Percentiles rank a stretch among this genome's conserved stretches.
phyloP scores from a whole-genome alignment of 148 eudicot species.

The Camellia japonica region DNA sequence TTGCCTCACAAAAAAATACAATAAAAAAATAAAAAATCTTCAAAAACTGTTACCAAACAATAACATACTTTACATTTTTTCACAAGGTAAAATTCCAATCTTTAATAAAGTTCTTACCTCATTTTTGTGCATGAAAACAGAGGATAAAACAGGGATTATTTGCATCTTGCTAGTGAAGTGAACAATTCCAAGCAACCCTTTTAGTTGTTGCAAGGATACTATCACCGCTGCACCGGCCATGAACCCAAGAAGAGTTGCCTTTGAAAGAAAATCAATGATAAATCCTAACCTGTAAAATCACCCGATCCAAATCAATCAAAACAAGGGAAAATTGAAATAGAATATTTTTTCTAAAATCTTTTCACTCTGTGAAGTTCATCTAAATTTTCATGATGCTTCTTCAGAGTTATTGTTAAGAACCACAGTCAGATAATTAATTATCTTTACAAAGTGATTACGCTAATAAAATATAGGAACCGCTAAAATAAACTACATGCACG shows the following conservation, averaged over 20 bases:
- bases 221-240: conserved; percentile 94
- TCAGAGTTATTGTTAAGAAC: no score
- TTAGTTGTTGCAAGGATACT: conserved; percentile 86
- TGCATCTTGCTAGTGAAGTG: conserved; percentile 90
- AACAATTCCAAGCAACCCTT: conserved; percentile 85
- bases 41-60: no score
- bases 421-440: no score
- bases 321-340: neutral
- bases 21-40: no score
- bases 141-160: conserved; percentile 70
- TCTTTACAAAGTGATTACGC: no score
- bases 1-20: no score
- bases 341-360: neutral
- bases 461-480: no score
- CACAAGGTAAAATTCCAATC: no score
- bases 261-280: conserved; percentile 84
- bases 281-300: conserved; percentile 73
- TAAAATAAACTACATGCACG: no score
- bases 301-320: neutral
- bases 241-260: conserved; percentile 92
- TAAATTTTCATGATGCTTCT: neutral
- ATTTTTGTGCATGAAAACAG: conserved; percentile 54
- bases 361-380: neutral
- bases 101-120: conserved; percentile 45
- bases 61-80: no score